Conservation (phyloP, 176 grass and related monocot species). For the Guadua angustifolia region DNA sequence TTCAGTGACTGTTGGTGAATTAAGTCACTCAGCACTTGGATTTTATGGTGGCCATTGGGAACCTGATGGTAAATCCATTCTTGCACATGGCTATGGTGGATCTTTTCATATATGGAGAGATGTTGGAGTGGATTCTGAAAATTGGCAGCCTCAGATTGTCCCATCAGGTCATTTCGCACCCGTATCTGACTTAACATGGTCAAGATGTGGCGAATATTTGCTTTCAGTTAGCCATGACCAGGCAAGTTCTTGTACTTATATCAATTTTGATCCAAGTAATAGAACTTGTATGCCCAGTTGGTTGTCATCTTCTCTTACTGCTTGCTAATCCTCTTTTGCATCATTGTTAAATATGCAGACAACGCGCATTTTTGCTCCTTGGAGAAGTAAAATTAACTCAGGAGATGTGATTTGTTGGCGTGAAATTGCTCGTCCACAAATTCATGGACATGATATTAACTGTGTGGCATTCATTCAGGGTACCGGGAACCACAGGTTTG, state of each 20-base stretch:
- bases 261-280: conserved; percentile 3
- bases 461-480: conserved; percentile 80
- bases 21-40: conserved; percentile 82
- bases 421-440: conserved; percentile 81
- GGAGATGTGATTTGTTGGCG: conserved; percentile 63
- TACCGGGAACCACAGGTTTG: conserved; percentile 78
- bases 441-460: conserved; percentile 97
- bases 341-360: conserved; percentile 65
- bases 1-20: conserved; percentile 88
- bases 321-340: conserved; percentile 37
- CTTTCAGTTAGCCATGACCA: conserved; percentile 98
- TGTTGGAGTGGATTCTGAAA: conserved; percentile 75
- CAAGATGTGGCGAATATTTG: conserved; percentile 75
- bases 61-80: conserved; percentile 77
- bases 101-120: conserved; percentile 96
- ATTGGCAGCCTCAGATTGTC: conserved; percentile 83
- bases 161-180: conserved; percentile 95
- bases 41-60: conserved; percentile 97
- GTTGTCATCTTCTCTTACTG: conserved; percentile 25
- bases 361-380: conserved; percentile 82
- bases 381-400: conserved; percentile 63
- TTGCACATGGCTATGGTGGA: conserved; percentile 91
- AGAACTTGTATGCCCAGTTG: not conserved
- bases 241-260: conserved; percentile 55
- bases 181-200: conserved; percentile 86